Evolutionary conservation across 2,329 filamentous ascomycete genomes (phyloP).

Genomic region (Zelopaecilomyces penicillatus): DNA sequence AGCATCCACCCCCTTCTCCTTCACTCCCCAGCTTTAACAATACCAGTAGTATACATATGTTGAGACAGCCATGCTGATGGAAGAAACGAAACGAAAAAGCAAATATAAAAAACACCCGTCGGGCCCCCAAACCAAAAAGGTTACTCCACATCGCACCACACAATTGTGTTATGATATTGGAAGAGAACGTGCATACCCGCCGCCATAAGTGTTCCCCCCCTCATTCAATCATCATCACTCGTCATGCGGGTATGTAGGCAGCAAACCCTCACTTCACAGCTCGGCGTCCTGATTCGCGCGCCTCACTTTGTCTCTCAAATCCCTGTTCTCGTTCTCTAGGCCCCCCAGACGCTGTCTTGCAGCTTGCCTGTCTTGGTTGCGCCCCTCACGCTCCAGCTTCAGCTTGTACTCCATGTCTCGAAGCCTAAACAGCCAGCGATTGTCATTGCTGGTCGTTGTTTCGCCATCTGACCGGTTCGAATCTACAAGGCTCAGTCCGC

Average conservation of each 20-base stretch:
- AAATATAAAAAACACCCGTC: not conserved
- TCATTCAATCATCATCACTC: too few relatives aligned
- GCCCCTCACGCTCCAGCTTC: slow-evolving; percentile 80
- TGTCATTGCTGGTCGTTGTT: slow-evolving; percentile 38
- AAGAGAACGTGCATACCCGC: too few relatives aligned
- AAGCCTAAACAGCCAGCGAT: slow-evolving; percentile 76
- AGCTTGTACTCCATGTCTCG: slow-evolving; percentile 82
- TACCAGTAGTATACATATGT: slow-evolving; percentile 5
- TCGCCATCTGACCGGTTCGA: slow-evolving; percentile 2
- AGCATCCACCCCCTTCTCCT: too few relatives aligned
- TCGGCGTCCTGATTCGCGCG: slow-evolving; percentile 20
- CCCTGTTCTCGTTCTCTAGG: slow-evolving; percentile 64
- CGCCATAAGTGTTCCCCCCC: too few relatives aligned
- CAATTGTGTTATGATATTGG: too few relatives aligned
- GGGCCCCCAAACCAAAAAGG: not conserved
- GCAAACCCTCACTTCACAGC: slow-evolving; percentile 2
- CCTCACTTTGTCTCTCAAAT: slow-evolving; percentile 55
- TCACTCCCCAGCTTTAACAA: slow-evolving; percentile 5
- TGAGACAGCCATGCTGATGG: not conserved
- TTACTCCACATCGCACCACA: too few relatives aligned
- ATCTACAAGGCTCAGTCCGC: slow-evolving; percentile 7
- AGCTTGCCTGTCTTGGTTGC: slow-evolving; percentile 74
- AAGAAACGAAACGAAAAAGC: not conserved
- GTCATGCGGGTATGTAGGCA: too few relatives aligned
- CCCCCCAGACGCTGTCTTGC: slow-evolving; percentile 74